Evolutionary conservation across 2,329 filamentous ascomycete species (phyloP), one percentile per base, ranked within the genome.

Genomic region (Karstenula rhodostoma): DNA sequence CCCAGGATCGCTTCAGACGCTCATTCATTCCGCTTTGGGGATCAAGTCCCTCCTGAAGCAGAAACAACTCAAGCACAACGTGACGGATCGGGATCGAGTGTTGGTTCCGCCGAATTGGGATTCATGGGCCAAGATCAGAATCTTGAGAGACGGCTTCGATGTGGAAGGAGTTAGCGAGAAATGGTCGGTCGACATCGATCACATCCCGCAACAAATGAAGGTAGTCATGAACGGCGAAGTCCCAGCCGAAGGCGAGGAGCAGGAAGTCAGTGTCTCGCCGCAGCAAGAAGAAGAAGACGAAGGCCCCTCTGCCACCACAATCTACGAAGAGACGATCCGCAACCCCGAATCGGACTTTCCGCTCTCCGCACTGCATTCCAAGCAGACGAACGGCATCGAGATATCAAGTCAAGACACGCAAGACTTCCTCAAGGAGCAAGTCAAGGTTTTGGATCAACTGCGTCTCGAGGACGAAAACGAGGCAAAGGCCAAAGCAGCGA

Each of bases 61-160:
- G 59, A 74, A 77, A 55, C 68, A 76, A 46, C 67, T 80, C 12
- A 73, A 78, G 55, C 75, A 94, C 76, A 96, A 97, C 70, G 91
- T 96, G 62, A 95, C 96, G 67, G 95, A 95, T 79, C 87, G 94
- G 61, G 94, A 97, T 77, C 96, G 96, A 83, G 94, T 99, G 57
- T 85, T 97, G 5, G 91, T 99, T 0, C 94, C 94, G 1, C 91
- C 94, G 17, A 97, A 97, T 77, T 99, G 95, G 95, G 95, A 99
- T 78, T 97, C 94, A 0, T 97, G 93, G 92, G 94, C 93, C 61
- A 99, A 98, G 80, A 97, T 99, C 61, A 87, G 94, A 44, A 93
- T 98, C 47, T 83, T 98, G 29, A 88, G 93, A 56, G 95, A 97
- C 73, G 92, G 90, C 0, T 98, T 98, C 70, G 93, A 98, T 67